Evolutionary conservation across 2,329 filamentous ascomycete species (phyloP).

Genomic region (Hypoxylon sp.): DNA sequence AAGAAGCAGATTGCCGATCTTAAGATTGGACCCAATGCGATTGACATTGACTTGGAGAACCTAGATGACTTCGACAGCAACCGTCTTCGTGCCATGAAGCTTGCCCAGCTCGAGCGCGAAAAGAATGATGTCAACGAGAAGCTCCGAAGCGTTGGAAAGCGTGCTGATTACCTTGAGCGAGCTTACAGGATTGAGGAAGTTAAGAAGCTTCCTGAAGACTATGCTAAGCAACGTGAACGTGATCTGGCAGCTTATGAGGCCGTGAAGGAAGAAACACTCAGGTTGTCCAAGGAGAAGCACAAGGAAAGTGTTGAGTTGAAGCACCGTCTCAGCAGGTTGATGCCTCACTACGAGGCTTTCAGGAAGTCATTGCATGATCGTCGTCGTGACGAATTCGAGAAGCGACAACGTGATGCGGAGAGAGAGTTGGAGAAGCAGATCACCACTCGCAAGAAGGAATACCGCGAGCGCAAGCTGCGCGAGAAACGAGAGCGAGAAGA

Average conservation of each 20-base stretch:
- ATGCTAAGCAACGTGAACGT: slow-evolving; percentile 79
- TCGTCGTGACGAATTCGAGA: slow-evolving; percentile 95
- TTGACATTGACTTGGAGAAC: slow-evolving; percentile 80
- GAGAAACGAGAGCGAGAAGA: slow-evolving; percentile 89
- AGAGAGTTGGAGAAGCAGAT: slow-evolving; percentile 94
- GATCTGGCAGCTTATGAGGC: slow-evolving; percentile 84
- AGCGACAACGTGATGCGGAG: slow-evolving; percentile 88
- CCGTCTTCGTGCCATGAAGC: slow-evolving; percentile 91
- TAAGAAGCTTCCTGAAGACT: slow-evolving; percentile 89
- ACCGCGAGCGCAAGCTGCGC: slow-evolving; percentile 80
- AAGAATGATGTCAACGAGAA: slow-evolving; percentile 96
- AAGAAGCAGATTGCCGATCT: slow-evolving; percentile 93
- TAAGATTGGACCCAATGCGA: slow-evolving; percentile 82
- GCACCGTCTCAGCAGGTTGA: slow-evolving; percentile 85
- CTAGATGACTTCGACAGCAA: slow-evolving; percentile 88
- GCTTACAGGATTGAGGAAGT: slow-evolving; percentile 95
- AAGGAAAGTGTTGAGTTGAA: slow-evolving; percentile 92
- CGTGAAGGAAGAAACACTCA: slow-evolving; percentile 78
- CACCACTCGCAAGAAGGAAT: slow-evolving; percentile 84
- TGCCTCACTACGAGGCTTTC: slow-evolving; percentile 86
- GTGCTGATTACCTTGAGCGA: slow-evolving; percentile 95
- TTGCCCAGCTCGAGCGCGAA: slow-evolving; percentile 94
- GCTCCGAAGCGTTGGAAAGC: slow-evolving; percentile 90
- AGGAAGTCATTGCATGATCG: slow-evolving; percentile 82
- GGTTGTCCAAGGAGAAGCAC: slow-evolving; percentile 86